phyloP scores from a whole-genome alignment of 2,329 filamentous ascomycete genomes.

The Clathrospora elynae region DNA sequence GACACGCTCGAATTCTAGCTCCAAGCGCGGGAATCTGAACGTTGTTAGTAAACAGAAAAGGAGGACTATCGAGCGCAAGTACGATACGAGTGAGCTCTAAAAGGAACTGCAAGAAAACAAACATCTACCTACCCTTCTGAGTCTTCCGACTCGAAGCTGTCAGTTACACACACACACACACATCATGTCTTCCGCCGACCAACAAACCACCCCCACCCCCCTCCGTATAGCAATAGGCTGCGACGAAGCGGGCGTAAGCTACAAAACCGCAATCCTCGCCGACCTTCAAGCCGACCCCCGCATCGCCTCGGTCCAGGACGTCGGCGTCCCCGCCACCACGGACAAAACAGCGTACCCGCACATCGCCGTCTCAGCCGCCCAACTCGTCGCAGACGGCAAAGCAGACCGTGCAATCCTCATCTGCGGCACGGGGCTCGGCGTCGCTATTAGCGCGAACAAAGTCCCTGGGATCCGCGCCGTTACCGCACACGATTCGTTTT shows the following conservation, averaged over 20 bases:
- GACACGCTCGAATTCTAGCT: conserved; percentile 8
- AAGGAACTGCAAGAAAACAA: neutral
- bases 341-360: conserved; percentile 86
- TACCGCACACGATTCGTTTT: conserved; percentile 85
- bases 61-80: conserved; percentile 31
- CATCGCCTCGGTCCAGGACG: conserved; percentile 72
- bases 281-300: conserved; percentile 71
- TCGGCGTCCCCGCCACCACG: conserved; percentile 67
- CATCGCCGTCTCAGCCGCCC: conserved; percentile 73
- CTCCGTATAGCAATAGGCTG: conserved; percentile 67
- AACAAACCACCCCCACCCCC: conserved; percentile 18
- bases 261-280: conserved; percentile 78
- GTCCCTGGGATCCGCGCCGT: conserved; percentile 84
- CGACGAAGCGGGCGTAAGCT: conserved; percentile 75
- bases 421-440: conserved; percentile 84
- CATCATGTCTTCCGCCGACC: too few species aligned
- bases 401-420: conserved; percentile 80
- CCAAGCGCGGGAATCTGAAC: conserved; percentile 8
- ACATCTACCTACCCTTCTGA: too few species aligned
- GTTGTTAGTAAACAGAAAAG: conserved; percentile 16
- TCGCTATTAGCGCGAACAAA: conserved; percentile 89
- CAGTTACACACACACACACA: too few species aligned
- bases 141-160: too few species aligned
- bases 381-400: conserved; percentile 65
- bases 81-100: conserved; percentile 44